Evolutionary conservation across 805 yeast genomes (phyloP).

Genomic region (Ogataea pilisensis): DNA sequence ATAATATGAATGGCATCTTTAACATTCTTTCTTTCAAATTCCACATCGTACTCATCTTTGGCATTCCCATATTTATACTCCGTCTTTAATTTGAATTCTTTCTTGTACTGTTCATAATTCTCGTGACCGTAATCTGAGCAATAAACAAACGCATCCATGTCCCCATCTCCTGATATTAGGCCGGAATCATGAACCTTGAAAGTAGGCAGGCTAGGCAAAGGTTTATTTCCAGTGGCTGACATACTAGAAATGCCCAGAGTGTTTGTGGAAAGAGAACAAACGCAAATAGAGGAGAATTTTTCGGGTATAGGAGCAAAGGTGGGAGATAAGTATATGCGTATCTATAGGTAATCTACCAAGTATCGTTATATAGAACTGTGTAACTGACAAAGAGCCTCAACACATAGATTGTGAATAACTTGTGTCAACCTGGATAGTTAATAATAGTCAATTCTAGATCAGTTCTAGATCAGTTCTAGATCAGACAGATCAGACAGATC

Average conservation of each 20-base stretch:
- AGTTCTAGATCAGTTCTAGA: too few species aligned
- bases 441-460: too few species aligned
- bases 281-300: too few species aligned
- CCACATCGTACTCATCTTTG: conserved; percentile 27
- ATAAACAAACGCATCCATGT: conserved; percentile 28
- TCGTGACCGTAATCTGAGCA: conserved; percentile 25
- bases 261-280: neutral
- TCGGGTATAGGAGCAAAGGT: too few species aligned
- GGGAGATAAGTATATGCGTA: too few species aligned
- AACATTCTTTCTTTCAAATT: conserved; percentile 61
- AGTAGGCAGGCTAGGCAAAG: conserved; percentile 25
- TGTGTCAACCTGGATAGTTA: too few species aligned
- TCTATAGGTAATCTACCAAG: too few species aligned
- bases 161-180: conserved; percentile 8
- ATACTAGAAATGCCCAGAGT: neutral
- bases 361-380: too few species aligned
- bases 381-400: too few species aligned
- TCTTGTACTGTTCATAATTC: conserved; percentile 25
- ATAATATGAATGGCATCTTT: conserved; percentile 64
- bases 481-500: too few species aligned
- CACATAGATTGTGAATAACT: too few species aligned
- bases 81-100: conserved; percentile 25
- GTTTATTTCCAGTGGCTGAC: conserved; percentile 12
- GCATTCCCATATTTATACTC: conserved; percentile 23
- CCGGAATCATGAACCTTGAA: conserved; percentile 9